Conservation (phyloP, 106 monocot genomes). For the Dioscorea dumetorum region DNA sequence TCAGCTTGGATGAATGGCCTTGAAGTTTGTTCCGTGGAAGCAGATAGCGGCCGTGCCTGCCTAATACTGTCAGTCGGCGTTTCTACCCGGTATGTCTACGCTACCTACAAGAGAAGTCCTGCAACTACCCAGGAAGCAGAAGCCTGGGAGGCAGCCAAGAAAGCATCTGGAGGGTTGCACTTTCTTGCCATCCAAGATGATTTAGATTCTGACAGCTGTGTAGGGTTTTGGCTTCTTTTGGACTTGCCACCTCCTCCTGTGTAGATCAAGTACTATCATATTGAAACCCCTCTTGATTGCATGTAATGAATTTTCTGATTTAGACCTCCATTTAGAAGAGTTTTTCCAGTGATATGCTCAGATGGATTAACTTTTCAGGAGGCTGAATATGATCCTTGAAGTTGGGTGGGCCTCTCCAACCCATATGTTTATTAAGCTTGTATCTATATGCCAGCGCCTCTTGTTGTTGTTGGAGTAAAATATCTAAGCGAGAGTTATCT, state of each 20-base stretch:
- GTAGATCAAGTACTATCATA: constrained; percentile 15
- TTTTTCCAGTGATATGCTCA: too few species aligned
- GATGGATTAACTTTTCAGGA: too few species aligned
- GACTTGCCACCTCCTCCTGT: constrained; percentile 87
- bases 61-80: constrained; percentile 75
- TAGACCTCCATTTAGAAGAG: too few species aligned
- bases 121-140: constrained; percentile 75
- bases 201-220: constrained; percentile 79
- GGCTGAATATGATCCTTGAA: too few species aligned
- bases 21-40: constrained; percentile 77
- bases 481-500: not conserved
- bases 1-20: constrained; percentile 93
- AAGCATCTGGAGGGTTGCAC: constrained; percentile 81
- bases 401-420: too few species aligned
- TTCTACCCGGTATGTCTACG: constrained; percentile 72
- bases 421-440: too few species aligned
- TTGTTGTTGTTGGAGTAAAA: not conserved
- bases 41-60: constrained; percentile 38
- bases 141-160: constrained; percentile 93
- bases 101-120: constrained; percentile 63
- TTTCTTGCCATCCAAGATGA: constrained; percentile 81
- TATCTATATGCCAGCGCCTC: too few species aligned
- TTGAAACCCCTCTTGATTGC: not conserved
- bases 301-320: too few species aligned
- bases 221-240: constrained; percentile 87